Evolutionary conservation across 208 protist species (phyloP).

Genomic region (Trypanosoma rangeli): DNA sequence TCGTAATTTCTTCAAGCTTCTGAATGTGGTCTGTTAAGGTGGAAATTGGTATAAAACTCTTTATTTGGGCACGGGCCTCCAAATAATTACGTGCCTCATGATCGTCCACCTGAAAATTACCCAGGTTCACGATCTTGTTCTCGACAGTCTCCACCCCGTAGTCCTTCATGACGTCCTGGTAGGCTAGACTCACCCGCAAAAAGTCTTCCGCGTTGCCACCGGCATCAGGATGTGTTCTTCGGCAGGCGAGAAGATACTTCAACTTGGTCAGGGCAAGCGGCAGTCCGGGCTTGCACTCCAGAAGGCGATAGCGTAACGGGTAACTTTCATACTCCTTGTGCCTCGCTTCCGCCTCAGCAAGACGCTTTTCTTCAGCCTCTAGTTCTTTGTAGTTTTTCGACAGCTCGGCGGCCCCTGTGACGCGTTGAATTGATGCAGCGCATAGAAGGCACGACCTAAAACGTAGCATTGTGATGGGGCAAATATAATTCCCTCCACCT

Average conservation of each 20-base stretch:
- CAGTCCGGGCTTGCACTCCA: slow-evolving; percentile 73
- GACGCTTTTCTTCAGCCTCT: slow-evolving; percentile 45
- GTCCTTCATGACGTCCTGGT: slow-evolving; percentile 88
- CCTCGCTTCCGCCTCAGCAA: slow-evolving; percentile 45
- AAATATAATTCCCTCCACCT: neutral
- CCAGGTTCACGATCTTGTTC: slow-evolving; percentile 83
- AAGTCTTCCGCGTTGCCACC: slow-evolving; percentile 80
- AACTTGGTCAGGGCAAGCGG: slow-evolving; percentile 76
- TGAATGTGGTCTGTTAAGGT: slow-evolving; percentile 83
- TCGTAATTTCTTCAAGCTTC: slow-evolving; percentile 70
- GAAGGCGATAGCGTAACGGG: slow-evolving; percentile 76
- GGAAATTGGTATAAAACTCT: slow-evolving; percentile 80
- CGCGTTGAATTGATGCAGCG: slow-evolving; percentile 44
- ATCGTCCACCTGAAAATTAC: slow-evolving; percentile 76
- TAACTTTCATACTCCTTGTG: slow-evolving; percentile 58
- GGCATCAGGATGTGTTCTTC: slow-evolving; percentile 77
- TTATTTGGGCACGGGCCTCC: slow-evolving; percentile 55
- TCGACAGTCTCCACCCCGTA: slow-evolving; percentile 85
- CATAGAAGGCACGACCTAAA: slow-evolving; percentile 38
- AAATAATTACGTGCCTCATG: slow-evolving; percentile 83
- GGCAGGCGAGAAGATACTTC: slow-evolving; percentile 79
- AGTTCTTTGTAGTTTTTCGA: slow-evolving; percentile 77
- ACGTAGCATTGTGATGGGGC: slow-evolving; percentile 36
- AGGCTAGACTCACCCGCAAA: slow-evolving; percentile 74
- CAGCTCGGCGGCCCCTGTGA: slow-evolving; percentile 32